Evolutionary conservation across 371 early-diverging fungal species (phyloP), one percentile per base, ranked within the genome.

Genomic region (Polyrhizophydium stewartii): DNA sequence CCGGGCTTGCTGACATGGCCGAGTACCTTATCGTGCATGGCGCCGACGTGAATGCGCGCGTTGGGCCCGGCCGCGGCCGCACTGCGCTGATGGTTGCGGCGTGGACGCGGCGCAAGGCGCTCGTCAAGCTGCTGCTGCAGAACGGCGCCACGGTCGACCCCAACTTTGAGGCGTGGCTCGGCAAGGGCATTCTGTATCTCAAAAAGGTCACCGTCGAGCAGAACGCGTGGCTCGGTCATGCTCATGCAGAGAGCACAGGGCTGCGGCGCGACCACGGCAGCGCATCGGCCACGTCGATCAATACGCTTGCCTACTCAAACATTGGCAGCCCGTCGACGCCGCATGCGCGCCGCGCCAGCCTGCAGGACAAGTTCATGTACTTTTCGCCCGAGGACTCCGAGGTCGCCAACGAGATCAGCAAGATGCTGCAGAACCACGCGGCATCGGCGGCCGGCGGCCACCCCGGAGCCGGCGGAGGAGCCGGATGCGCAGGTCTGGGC

Each of bases 11-110:
- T 13, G 76, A 85, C 28, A 66, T 92, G 28, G 81, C 86, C 2
- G 75, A 85, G 35, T 89, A 81, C 61, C 75, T 93, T 41, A 56
- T 93, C 0, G 70, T 76, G 16, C 71, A 83, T 32, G 83, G 81
- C 17, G 84, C 85, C 0, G 66, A 73, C 35, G 71, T 86, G 19
- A 76, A 87, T 46, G 31, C 27, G 6, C 22, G 64, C 2, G 35
- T 62, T 19, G 74, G 72, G 1, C 55, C 66, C 1, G 58, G 60
- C 10, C 31, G 49, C 12, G 64, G 67, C 27, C 55, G 58, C 9
- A 58, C 73, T 0, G 65, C 74, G 0, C 17, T 79, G 1, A 81
- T 81, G 81, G 33, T 75, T 27, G 78, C 78, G 7, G 65, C 67
- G 9, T 78, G 77, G 76, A 68, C 70, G 68, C 41, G 63, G 16